phyloP scores from a whole-genome alignment of 2,329 filamentous ascomycete genomes.

The Myriosclerotinia duriaeana region DNA sequence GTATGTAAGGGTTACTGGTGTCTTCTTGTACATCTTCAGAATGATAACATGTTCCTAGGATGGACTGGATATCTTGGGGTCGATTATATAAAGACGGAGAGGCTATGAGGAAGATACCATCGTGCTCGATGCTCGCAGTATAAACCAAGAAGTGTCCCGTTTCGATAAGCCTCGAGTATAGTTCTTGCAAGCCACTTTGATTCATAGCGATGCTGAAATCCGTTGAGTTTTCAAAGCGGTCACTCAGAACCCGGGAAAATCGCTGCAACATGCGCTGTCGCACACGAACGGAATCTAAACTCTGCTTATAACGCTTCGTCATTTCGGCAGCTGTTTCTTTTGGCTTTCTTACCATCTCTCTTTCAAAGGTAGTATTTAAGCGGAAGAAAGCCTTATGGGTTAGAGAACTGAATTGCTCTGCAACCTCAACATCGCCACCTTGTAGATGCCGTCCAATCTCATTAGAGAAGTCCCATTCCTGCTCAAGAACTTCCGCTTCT shows the following conservation, averaged over 20 bases:
- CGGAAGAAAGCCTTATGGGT: conserved; percentile 90
- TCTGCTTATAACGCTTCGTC: conserved; percentile 96
- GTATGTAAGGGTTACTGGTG: conserved; percentile 74
- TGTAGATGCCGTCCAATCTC: conserved; percentile 88
- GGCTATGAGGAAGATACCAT: conserved; percentile 79
- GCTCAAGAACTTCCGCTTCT: conserved; percentile 93
- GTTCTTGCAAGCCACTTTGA: conserved; percentile 66
- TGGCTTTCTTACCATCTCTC: conserved; percentile 79
- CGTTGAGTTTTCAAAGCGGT: conserved; percentile 93
- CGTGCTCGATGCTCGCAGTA: conserved; percentile 66
- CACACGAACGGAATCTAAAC: conserved; percentile 92
- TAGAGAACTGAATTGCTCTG: conserved; percentile 92
- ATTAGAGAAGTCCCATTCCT: conserved; percentile 98
- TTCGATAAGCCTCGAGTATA: conserved; percentile 77
- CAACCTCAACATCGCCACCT: conserved; percentile 91
- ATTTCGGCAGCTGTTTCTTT: conserved; percentile 84
- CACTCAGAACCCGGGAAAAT: conserved; percentile 85
- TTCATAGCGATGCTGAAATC: conserved; percentile 85
- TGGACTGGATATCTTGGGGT: conserved; percentile 77
- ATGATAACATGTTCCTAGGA: conserved; percentile 77
- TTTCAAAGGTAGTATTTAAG: conserved; percentile 86
- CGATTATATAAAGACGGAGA: conserved; percentile 75
- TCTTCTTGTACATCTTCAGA: conserved; percentile 72
- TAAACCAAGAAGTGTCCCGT: conserved; percentile 88
- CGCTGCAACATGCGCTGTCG: conserved; percentile 95